These are phyloP conservation scores for Phaeosphaeria sp. DNA, from an alignment of 2,329 filamentous ascomycete species.

Conservation along the genomic window DNA sequence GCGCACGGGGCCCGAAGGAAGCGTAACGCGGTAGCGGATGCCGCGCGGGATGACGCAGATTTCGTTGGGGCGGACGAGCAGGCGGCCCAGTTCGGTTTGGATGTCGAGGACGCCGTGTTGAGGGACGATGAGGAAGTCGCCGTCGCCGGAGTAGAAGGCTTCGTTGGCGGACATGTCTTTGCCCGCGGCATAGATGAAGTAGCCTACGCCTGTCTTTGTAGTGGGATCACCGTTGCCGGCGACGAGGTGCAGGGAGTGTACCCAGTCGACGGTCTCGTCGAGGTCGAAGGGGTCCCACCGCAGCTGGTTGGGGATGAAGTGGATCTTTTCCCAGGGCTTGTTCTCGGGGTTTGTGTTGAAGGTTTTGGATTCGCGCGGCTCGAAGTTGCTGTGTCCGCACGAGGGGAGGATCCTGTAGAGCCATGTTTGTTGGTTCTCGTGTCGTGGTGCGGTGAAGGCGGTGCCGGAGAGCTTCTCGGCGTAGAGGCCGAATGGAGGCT, in stretches of 20 bases:
- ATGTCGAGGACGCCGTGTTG: conserved; percentile 71
- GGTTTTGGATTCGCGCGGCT: conserved; percentile 56
- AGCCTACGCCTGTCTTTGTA: conserved; percentile 79
- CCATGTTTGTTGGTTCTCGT: conserved; percentile 66
- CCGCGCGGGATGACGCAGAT: conserved; percentile 71
- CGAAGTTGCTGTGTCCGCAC: conserved; percentile 64
- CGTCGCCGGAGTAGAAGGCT: conserved; percentile 83
- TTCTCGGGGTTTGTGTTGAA: conserved; percentile 60
- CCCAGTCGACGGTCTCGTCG: conserved; percentile 72
- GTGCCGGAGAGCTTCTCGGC: conserved; percentile 73
- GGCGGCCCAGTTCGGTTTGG: conserved; percentile 70
- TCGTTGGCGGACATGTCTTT: conserved; percentile 76
- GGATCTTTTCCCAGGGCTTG: conserved; percentile 64
- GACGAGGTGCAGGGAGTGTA: conserved; percentile 73
- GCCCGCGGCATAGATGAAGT: conserved; percentile 80
- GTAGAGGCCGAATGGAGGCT: conserved; percentile 79
- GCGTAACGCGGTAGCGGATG: conserved; percentile 67
- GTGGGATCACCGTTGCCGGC: conserved; percentile 82
- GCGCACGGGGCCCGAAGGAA: conserved; percentile 66
- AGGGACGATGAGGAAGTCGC: conserved; percentile 70
- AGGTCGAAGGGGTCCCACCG: conserved; percentile 82
- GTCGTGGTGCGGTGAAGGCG: conserved; percentile 64
- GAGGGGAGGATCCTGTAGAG: conserved; percentile 65
- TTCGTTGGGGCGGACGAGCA: conserved; percentile 72
- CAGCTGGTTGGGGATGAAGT: conserved; percentile 81